phyloP scores from a whole-genome alignment of 2,329 filamentous ascomycete species.

The Aureobasidium namibiae region DNA sequence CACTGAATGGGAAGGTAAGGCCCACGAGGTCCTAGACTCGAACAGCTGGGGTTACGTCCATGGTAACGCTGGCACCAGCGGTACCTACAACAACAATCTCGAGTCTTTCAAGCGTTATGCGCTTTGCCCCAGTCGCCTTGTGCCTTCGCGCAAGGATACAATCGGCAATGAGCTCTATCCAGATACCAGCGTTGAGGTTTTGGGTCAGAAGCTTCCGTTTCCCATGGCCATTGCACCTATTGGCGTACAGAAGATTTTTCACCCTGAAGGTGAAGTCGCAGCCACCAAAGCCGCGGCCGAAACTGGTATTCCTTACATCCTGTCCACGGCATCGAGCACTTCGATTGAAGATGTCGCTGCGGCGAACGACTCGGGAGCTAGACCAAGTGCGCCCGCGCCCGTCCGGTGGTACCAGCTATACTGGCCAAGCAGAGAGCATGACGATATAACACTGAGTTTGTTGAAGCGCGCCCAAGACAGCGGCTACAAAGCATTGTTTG shows the following conservation, averaged over 20 bases:
- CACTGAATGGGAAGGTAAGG: conserved; percentile 22
- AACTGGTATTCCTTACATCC: conserved; percentile 55
- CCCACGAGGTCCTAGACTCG: conserved; percentile 23
- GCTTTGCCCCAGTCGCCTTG: conserved; percentile 14
- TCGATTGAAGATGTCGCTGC: conserved; percentile 59
- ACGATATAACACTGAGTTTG: conserved; percentile 55
- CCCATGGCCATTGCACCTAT: conserved; percentile 60
- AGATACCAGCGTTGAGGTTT: conserved; percentile 17
- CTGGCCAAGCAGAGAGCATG: conserved; percentile 49
- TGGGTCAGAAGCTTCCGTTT: conserved; percentile 18
- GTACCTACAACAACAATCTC: conserved; percentile 26
- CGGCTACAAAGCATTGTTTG: conserved; percentile 58
- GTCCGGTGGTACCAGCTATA: conserved; percentile 66
- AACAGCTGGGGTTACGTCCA: conserved; percentile 27
- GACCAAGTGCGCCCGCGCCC: conserved; percentile 21
- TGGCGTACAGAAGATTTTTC: conserved; percentile 61
- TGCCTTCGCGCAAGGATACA: neutral
- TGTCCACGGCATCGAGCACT: conserved; percentile 56
- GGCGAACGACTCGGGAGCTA: conserved; percentile 37
- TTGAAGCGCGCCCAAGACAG: conserved; percentile 52
- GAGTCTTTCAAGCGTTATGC: conserved; percentile 14
- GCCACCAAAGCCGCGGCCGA: conserved; percentile 55
- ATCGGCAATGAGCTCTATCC: conserved; percentile 10
- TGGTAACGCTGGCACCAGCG: conserved; percentile 25
- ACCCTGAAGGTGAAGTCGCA: conserved; percentile 56